Evolutionary conservation across 345 rosid genomes (phyloP), one percentile per base, ranked within the genome.

Genomic region (Angophora floribunda): DNA sequence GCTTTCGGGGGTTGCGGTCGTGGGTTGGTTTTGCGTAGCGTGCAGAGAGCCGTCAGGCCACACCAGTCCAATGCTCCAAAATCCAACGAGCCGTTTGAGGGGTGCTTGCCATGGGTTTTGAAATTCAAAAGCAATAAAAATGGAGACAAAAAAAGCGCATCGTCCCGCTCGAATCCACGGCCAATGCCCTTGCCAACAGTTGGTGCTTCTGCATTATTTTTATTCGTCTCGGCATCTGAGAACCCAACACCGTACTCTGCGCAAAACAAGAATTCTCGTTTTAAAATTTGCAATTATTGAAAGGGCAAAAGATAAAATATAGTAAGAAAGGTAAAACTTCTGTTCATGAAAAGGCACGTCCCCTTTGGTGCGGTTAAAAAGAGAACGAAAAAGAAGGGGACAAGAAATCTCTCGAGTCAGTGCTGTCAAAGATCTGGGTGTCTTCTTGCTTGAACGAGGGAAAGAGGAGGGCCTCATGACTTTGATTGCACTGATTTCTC

Each of bases 91-190:
- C 89, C 79, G 79, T 87, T 88, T 85, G 55, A 19, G 45, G 7
- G 86, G 61, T 10, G 19, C 26, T 55, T 10, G 19, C 26, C 41
- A n/a, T 13, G 89, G 89, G 44, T 57, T 88, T 88, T 88, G 89
- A 88, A 88, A 88, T 88, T 88, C 89, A 88, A 88, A 88, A 65
- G 67, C 79, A 41, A 67, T 50, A 59, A 55, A 50, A 50, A 52
- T 36, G 59, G 86, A 53, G 47, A 87, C 89, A 82, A 87, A 55
- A 87, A 41, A 52, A 36, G 41, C 41, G 70, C 78, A 41, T 53
- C 47, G 86, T 87, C 89, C 67, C 86, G 85, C 89, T 51, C 86
- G 65, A 75, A 36, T 75, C 82, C 82, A 21, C 19, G 47, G 82
- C 47, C 47, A 19, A 5, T 16, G 45, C 13, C 53, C 19, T 7